Base-by-base conservation (phyloP, 1,284 basidiomycete genomes). In the Puccinia novopanici region DNA sequence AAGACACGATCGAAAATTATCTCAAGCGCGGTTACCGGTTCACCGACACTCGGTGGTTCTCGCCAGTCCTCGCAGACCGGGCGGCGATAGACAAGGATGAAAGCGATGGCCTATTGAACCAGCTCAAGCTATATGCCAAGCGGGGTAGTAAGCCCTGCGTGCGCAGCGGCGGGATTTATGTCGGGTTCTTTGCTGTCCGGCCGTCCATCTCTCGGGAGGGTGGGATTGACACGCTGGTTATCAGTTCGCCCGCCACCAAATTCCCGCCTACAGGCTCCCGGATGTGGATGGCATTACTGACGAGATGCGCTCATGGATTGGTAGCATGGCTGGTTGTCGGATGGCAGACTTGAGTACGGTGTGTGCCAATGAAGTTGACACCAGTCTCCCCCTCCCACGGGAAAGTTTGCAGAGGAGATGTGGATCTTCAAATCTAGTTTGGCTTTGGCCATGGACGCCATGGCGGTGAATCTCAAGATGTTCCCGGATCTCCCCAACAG, bases 201-300 rank as follows among this genome's bases (percentile, higher is more conserved):
- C 87, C 88, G 0, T 86, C 86, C 9, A 85, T 84, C n/a, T 84
- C 83, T 70, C 72, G 82, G 19, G 81, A 85, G 59, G 84, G 83
- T 3, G 86, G 85, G 12, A 74, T 87, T 65, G 88, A 88, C 78
- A 87, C 87, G 24, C 84, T 88, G 4, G 87, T 88, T 88, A 88
- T 86, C 87, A 87, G 83, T 88, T 88, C 84, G 88, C 88, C 42
- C 86, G 87, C 34, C 88, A 88, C 82, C 88, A 88, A 84, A 88
- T 88, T 81, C 88, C 88, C 3, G 87, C 88, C 3, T 88, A 88
- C 84, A 86, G 88, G 37, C 85, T 88, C 13, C 88, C 88, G 0
- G 87, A 88, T 79, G 87, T 88, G 30, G 81, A 84, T 37, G 85
- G 84, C 22, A 84, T 88, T 24, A 85, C 86, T 1, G 82, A 85